phyloP scores from a whole-genome alignment of 2,329 filamentous ascomycete genomes.

The Verruconis gallopava region DNA sequence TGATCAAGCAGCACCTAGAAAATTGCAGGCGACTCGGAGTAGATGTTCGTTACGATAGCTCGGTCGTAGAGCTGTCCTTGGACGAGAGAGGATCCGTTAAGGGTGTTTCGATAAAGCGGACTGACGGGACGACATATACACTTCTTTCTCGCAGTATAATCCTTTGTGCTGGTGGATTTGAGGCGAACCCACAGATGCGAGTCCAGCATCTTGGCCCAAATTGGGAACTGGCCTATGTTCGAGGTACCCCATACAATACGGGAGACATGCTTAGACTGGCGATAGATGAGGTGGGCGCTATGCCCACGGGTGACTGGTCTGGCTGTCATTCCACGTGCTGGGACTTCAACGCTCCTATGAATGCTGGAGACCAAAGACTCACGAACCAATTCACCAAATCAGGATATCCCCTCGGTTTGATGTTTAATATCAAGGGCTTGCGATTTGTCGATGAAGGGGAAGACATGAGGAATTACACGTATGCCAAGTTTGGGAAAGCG shows the following conservation, averaged over 20 bases:
- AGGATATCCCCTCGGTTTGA: slow-evolving; percentile 53
- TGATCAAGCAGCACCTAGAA: slow-evolving; percentile 37
- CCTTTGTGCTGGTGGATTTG: slow-evolving; percentile 50
- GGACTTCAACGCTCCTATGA: slow-evolving; percentile 47
- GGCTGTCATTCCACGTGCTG: slow-evolving; percentile 53
- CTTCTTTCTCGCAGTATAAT: slow-evolving; percentile 31
- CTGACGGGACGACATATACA: slow-evolving; percentile 14
- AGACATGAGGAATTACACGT: slow-evolving; percentile 54
- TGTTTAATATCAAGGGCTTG: slow-evolving; percentile 45
- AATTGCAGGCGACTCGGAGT: slow-evolving; percentile 34
- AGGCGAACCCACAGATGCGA: slow-evolving; percentile 45
- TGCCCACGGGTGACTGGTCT: slow-evolving; percentile 45
- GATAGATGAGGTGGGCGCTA: slow-evolving; percentile 37
- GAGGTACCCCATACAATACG: slow-evolving; percentile 52
- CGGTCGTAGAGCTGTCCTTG: slow-evolving; percentile 29
- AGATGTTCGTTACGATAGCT: slow-evolving; percentile 33
- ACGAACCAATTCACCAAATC: slow-evolving; percentile 59
- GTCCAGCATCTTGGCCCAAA: slow-evolving; percentile 42
- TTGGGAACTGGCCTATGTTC: slow-evolving; percentile 50
- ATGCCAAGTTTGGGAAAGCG: slow-evolving; percentile 50
- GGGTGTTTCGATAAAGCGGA: slow-evolving; percentile 20
- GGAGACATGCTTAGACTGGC: slow-evolving; percentile 45
- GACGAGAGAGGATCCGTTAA: slow-evolving; percentile 21
- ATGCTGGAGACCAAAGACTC: slow-evolving; percentile 42
- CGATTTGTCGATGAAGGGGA: slow-evolving; percentile 55